Evolutionary conservation across 2,329 filamentous ascomycete species (phyloP), one percentile per base, ranked within the genome.

Genomic region (Phyllosticta citribraziliensis): DNA sequence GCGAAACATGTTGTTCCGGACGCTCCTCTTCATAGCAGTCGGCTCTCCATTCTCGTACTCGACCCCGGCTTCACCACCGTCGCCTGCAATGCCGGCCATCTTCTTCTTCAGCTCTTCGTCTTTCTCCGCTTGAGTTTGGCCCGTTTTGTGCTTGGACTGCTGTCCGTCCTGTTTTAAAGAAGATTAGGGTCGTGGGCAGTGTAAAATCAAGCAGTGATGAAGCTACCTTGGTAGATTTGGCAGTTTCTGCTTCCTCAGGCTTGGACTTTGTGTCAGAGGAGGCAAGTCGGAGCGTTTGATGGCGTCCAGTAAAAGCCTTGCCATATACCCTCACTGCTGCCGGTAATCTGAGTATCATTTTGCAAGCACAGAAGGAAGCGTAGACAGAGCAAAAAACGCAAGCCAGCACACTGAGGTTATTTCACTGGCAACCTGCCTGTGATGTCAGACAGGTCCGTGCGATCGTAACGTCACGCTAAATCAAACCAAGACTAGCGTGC

Each of bases 1-100:
- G 17, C 87, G 78, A 70, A 91, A 91, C 87, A 91, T 91, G 67
- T 91, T 91, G 58, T 86, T 83, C 70, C 81, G 85, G 11, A 92
- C 88, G 40, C 85, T 81, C 56, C 88, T 78, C 74, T 90, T 91
- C 81, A 92, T 86, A 0, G 85, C 79, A 5, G 84, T 84, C 0
- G 88, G 84, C 70, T 86, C 81, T 0, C 89, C 89, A 66, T 89
- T 81, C 71, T 92, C 88, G 63, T 88, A 87, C 71, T 91, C 88
- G 4, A 92, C 76, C 0, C 88, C 89, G 2, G 87, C 79, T 25
- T 81, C 82, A 9, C 89, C 88, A 3, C 88, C 88, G 52, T 86
- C 88, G 0, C 88, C 88, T 0, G 86, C 80, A 30, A 87, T 76
- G 11, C 80, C 83, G 66, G 88, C 85, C 67, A 92, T 79, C 63